Base-by-base conservation (phyloP, 257 asterid genomes). In the Schizonepeta tenuifolia region DNA sequence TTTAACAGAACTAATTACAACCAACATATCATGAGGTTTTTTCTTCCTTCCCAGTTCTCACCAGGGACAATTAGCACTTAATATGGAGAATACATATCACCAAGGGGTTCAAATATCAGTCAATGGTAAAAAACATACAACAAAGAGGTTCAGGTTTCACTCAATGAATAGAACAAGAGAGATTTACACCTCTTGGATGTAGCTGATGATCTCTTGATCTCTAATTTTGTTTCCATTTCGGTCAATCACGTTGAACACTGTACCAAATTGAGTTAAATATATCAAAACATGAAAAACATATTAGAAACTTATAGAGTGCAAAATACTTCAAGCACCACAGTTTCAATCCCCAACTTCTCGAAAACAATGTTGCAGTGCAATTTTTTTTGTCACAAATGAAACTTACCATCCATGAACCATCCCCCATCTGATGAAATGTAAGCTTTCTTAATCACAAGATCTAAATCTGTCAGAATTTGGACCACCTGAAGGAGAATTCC, bases 381-480 rank as follows among this genome's bases (percentile, higher is more conserved):
- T 50, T 24, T 43, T 59, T 43, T 28, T 31, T 21, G 21, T 38
- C 26, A 13, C 6, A 38, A 46, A 66, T 50, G 51, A 68, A 55
- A 26, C 82, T 67, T 85, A 90, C 95, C 96, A 69, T 90, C 92
- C 96, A 90, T 90, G 81, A 88, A 90, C 96, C 96, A 90, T 38
- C 92, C 96, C 17, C 91, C 95, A 70, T 90, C 96, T 1, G 95
- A 90, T 10, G 96, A 90, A 67, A 90, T 86, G 84, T 90, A 90
- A 8, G 95, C 96, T 80, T 90, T 90, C 46, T 75, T 88, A 75
- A 90, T 85, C 59, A 88, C 92, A 57, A 90, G 92, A 78, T 90
- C 82, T 84, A 90, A 77, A 79, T 90, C 96, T 1, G 90, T 88
- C 10, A 90, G 86, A 79, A 90, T 90, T 83, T 90, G 96, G 69